Base-by-base conservation (phyloP, 2,329 filamentous ascomycete genomes). In the Neurospora crassa region DNA sequence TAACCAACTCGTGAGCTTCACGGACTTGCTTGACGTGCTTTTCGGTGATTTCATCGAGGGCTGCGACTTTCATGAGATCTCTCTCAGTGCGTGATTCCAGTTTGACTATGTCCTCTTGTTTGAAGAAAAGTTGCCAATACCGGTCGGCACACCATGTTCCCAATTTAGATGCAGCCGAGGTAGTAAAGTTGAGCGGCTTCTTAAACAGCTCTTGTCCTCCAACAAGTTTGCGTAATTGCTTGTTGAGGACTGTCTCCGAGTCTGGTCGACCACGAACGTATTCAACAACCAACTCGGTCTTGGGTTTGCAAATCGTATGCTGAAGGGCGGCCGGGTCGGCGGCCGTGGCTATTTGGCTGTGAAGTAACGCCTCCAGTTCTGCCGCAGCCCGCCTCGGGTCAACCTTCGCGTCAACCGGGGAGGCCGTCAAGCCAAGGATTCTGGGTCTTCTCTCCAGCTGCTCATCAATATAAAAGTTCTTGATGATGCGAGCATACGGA, bases 381-480 rank as follows among this genome's bases (percentile, higher is more conserved):
- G 83, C 82, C 0, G 92, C 92, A 45, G 92, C 92, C 72, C 88
- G 84, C 18, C 85, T 83, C 40, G 97, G 86, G 74, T 97, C 90
- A 0, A 87, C 87, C 77, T 92, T 91, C 0, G 92, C 89, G 81
- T 98, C 94, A 2, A 97, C 91, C 0, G 96, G 96, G 0, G 96
- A 98, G 8, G 96, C 96, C 1, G 96, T 99, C 95, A 98, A 97
- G 37, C 95, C 95, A 75, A 99, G 92, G 24, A 99, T 90, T 45
- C 90, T 91, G 4, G 96, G 96, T 5, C 89, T 85, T 68, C 81
- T 82, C 0, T 78, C 76, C 0, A 79, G 74, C 0, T 84, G 81
- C 1, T 79, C 75, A 2, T 85, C 80, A 1, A 88, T 76, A 77
- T 97, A 98, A 75, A 92, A 94, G 72, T 97, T 91, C 76, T 92